phyloP scores from a whole-genome alignment of 495 filamentous ascomycete species.

The Hyaloscypha bicolor region DNA sequence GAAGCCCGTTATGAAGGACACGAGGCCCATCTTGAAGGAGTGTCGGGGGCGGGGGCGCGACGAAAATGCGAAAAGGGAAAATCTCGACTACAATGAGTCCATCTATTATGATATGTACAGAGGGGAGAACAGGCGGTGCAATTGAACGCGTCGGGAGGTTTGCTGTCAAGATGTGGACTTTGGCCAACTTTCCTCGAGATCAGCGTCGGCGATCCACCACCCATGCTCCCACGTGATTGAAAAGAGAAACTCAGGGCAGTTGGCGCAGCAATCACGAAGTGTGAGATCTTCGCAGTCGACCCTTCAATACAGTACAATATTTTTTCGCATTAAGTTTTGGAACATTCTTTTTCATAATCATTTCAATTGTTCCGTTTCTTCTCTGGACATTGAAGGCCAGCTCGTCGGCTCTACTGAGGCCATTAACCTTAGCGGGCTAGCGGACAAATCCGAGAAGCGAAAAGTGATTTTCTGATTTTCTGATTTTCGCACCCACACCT shows the following conservation, averaged over 20 bases:
- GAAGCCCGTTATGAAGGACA: constrained; percentile 43
- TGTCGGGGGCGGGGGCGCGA: background rate
- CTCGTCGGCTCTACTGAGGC: no score
- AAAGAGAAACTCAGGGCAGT: background rate
- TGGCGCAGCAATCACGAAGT: no score
- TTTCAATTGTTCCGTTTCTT: no score
- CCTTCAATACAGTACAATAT: no score
- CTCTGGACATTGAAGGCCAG: no score
- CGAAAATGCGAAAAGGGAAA: background rate
- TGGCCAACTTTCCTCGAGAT: background rate
- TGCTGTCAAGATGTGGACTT: background rate
- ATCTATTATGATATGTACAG: constrained; percentile 19
- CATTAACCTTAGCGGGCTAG: no score
- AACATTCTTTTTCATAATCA: no score
- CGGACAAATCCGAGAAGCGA: no score
- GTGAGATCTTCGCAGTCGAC: no score
- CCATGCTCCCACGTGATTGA: background rate
- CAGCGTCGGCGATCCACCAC: background rate
- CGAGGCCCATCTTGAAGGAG: constrained; percentile 31
- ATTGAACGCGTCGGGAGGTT: background rate
- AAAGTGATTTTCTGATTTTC: no score
- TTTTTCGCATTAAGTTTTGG: no score
- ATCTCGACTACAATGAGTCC: constrained; percentile 13
- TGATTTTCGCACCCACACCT: no score
- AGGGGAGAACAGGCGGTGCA: background rate